phyloP scores from a whole-genome alignment of 1,139 yeast genomes.

The Groenewaldozyma auringiensis region DNA sequence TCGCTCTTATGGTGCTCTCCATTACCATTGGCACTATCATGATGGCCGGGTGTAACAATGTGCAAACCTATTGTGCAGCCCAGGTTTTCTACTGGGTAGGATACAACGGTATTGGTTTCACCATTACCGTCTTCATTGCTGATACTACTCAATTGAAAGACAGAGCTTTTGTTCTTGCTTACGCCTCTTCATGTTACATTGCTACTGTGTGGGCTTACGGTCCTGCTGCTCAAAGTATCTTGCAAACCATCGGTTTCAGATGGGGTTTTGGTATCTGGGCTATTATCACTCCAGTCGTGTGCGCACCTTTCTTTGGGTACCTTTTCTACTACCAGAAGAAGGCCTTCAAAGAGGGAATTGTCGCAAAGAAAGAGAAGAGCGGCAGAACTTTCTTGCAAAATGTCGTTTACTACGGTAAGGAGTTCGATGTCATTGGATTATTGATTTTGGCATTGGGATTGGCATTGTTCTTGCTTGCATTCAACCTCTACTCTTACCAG shows the following conservation, averaged over 20 bases:
- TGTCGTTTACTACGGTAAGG: conserved; percentile 21
- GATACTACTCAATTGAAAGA: conserved; percentile 28
- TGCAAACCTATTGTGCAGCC: conserved; percentile 25
- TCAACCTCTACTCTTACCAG: conserved; percentile 28
- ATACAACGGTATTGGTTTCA: conserved; percentile 21
- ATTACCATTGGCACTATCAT: conserved; percentile 25
- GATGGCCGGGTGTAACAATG: conserved; percentile 26
- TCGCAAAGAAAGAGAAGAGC: conserved; percentile 14
- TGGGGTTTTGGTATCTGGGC: conserved; percentile 34
- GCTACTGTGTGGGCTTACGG: conserved; percentile 27
- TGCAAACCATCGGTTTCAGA: conserved; percentile 26
- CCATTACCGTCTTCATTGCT: conserved; percentile 24
- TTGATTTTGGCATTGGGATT: conserved; percentile 30
- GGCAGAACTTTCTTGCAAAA: conserved; percentile 17
- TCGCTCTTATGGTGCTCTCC: conserved; percentile 18
- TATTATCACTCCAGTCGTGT: conserved; percentile 30
- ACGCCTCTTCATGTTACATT: conserved; percentile 27
- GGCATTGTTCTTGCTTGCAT: conserved; percentile 32
- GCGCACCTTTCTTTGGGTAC: conserved; percentile 25
- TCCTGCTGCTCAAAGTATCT: conserved; percentile 23
- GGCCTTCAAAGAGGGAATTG: conserved; percentile 18
- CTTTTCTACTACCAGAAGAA: conserved; percentile 26
- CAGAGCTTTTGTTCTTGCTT: conserved; percentile 28
- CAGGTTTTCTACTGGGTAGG: conserved; percentile 29
- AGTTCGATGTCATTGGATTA: conserved; percentile 34